phyloP scores from a whole-genome alignment of 2,329 filamentous ascomycete genomes.

The Ophiostoma australiae region DNA sequence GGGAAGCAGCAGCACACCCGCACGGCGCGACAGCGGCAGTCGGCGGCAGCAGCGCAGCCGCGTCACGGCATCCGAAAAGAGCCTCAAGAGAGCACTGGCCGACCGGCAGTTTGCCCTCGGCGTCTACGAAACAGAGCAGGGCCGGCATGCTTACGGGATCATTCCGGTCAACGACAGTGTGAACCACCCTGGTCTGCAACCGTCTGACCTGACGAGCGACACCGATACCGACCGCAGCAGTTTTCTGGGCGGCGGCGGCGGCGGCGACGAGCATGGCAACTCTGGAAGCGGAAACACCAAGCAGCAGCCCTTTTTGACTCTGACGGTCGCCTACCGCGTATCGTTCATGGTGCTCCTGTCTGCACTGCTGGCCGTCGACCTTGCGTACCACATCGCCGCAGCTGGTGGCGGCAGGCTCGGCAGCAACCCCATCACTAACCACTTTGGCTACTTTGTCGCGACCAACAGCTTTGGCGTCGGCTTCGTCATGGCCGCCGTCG shows the following conservation, averaged over 20 bases:
- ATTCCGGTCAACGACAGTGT: conserved; percentile 30
- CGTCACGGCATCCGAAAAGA: conserved; percentile 26
- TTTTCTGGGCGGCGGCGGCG: neutral
- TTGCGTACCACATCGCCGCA: conserved; percentile 38
- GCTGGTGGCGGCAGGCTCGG: conserved; percentile 23
- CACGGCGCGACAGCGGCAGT: neutral
- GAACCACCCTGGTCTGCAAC: conserved; percentile 13
- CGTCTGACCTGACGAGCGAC: neutral
- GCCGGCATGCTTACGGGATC: conserved; percentile 34
- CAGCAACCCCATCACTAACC: conserved; percentile 20
- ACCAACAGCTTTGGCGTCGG: conserved; percentile 41
- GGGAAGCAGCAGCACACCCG: neutral
- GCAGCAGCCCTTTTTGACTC: conserved; percentile 35
- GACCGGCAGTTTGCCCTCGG: conserved; percentile 33
- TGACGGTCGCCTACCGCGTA: conserved; percentile 36
- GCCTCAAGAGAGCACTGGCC: conserved; percentile 28
- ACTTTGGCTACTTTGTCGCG: conserved; percentile 37
- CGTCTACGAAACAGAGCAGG: conserved; percentile 30
- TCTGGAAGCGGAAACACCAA: neutral
- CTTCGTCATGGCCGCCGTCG: conserved; percentile 41
- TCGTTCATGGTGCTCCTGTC: conserved; percentile 34
- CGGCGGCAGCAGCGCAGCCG: conserved; percentile 19
- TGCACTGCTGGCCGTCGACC: conserved; percentile 36
- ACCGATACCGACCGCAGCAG: neutral
- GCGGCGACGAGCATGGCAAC: neutral